phyloP scores from a whole-genome alignment of 2,329 filamentous ascomycete genomes.

The Fusarium acutatum region DNA sequence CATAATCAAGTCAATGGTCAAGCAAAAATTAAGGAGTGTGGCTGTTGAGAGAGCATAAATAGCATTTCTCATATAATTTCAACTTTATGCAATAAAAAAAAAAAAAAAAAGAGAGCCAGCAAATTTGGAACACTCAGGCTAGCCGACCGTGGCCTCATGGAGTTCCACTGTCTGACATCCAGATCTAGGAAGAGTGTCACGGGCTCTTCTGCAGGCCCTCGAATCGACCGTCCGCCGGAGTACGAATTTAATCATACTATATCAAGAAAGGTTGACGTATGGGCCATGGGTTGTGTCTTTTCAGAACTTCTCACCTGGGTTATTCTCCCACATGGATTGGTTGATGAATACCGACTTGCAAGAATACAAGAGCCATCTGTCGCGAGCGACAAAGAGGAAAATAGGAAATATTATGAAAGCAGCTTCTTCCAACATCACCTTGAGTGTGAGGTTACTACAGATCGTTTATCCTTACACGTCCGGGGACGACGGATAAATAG shows the following conservation, averaged over 20 bases:
- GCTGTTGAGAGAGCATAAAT: background rate
- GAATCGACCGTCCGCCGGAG: rapidly evolving
- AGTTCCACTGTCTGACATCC: background rate
- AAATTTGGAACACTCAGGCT: background rate
- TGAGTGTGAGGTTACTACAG: background rate
- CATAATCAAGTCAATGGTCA: background rate
- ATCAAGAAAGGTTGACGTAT: background rate
- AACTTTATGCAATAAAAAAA: background rate
- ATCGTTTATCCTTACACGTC: background rate
- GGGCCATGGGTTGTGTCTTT: background rate
- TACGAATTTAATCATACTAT: background rate
- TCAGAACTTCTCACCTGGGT: background rate
- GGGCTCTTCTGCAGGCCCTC: background rate
- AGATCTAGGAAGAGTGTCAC: background rate
- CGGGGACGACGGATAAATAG: background rate
- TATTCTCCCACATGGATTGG: background rate
- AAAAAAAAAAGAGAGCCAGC: too few relatives aligned
- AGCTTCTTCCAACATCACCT: background rate
- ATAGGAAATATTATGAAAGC: background rate
- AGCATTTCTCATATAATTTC: background rate
- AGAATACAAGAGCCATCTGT: background rate
- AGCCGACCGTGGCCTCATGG: background rate
- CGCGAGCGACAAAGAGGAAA: rapidly evolving
- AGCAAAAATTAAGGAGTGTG: background rate
- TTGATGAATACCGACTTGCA: background rate